Evolutionary conservation across 1,284 basidiomycete genomes (phyloP), one percentile per base, ranked within the genome.

Genomic region (Sanghuangporus weigelae): DNA sequence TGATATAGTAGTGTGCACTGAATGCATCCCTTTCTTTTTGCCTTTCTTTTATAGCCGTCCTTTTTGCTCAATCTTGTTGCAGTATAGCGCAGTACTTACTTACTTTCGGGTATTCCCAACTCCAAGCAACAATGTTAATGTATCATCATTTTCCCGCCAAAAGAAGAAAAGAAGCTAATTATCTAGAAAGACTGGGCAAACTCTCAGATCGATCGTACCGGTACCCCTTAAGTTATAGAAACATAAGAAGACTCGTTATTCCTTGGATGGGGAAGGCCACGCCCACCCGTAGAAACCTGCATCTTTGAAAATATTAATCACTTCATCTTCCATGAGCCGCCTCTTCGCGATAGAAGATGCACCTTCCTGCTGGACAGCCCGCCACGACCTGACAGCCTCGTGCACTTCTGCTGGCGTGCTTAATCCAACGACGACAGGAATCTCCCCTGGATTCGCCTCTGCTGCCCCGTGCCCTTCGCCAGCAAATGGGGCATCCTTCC

Each of bases 391-490:
- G 19, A 92, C 77, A 59, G 84, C 87, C 69, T 87, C 84, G 70
- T 93, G 91, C 48, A 95, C 87, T 72, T 96, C 91, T 59, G 74
- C 70, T 42, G 83, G 80, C 38, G 77, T 82, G 69, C 89, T 89
- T 61, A 95, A 81, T 0, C 94, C 94, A 6, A 89, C 80, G 7
- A 93, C 91, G 53, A 88, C 83, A 3, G 92, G 90, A 57, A 90
- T 77, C 48, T 74, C 76, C n/a, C 76, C 56, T 14, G 36, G 10
- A 11, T 58, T 55, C 44, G 57, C 72, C 16, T 66, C 62, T 7
- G 64, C 68, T 54, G 71, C 67, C 7, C 54, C 48, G 7, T 50
- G 44, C 21, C 50, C 36, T 35, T 16, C 54, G 8, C 16, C 36
- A 44, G 7, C 36, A 21, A 11, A n/a, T 6, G 56, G 49, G 16